Evolutionary conservation across 768 basidiomycete species (phyloP).

Genomic region (Termitomyces sp.): DNA sequence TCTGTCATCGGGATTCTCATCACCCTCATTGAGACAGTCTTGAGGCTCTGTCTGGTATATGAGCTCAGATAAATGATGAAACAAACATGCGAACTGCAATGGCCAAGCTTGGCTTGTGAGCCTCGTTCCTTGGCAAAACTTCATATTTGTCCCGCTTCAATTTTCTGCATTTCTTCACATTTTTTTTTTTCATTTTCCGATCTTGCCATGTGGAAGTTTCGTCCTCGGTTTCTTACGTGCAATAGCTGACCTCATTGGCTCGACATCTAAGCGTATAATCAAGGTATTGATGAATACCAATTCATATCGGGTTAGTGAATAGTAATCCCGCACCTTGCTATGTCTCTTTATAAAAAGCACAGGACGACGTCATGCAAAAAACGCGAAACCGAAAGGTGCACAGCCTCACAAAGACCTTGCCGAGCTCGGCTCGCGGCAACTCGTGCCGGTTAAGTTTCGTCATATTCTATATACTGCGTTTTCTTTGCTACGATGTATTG

Average conservation of each 20-base stretch:
- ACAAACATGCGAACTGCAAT: background rate
- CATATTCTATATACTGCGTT: too few species aligned
- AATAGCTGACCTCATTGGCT: background rate
- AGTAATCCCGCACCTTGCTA: background rate
- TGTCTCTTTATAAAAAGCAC: background rate
- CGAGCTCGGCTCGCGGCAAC: background rate
- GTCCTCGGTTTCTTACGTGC: background rate
- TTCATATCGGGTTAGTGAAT: background rate
- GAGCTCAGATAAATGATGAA: background rate
- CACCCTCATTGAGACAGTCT: background rate
- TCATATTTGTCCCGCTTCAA: background rate
- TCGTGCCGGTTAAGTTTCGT: background rate
- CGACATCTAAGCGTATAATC: background rate
- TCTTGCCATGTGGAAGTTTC: background rate
- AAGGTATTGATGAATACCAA: background rate
- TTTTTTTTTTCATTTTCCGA: constrained; percentile 1
- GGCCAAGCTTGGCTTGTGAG: background rate
- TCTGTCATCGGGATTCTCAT: background rate
- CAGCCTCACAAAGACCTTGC: background rate
- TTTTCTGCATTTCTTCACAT: background rate
- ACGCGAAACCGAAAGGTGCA: constrained; percentile 1
- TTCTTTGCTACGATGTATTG: too few species aligned
- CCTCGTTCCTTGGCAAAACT: background rate
- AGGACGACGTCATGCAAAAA: constrained; percentile 3
- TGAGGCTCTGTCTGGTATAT: background rate